These are phyloP conservation scores for Aspergillus spinulosporus DNA, from an alignment of 2,329 filamentous ascomycete genomes.

Conservation along the genomic window DNA sequence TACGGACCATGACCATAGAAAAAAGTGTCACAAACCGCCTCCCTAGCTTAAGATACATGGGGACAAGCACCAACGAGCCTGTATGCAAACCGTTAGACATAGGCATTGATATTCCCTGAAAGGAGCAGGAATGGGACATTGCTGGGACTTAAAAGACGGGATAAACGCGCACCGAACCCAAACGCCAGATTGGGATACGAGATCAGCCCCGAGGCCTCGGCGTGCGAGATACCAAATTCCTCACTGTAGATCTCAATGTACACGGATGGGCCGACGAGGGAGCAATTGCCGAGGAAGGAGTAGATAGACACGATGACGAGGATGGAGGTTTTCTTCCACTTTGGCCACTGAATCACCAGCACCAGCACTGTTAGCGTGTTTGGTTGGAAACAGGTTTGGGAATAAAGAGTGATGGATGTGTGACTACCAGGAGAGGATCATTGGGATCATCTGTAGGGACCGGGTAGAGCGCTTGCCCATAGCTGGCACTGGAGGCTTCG, in stretches of 20 bases:
- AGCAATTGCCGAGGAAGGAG: constrained; percentile 60
- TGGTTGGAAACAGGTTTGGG: no score
- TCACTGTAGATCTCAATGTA: constrained; percentile 59
- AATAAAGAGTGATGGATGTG: no score
- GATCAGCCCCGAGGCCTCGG: constrained; percentile 56
- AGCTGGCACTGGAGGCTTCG: constrained; percentile 54
- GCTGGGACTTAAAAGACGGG: neutral
- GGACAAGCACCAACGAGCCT: constrained; percentile 57
- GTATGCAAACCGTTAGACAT: neutral
- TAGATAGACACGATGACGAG: constrained; percentile 56
- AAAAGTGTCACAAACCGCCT: constrained; percentile 46
- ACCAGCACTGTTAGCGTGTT: neutral
- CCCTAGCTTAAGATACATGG: constrained; percentile 57
- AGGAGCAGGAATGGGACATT: no score
- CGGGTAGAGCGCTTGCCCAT: constrained; percentile 62
- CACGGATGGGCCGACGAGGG: constrained; percentile 58
- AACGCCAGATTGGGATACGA: constrained; percentile 63
- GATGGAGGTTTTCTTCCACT: constrained; percentile 58
- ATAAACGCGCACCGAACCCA: constrained; percentile 50
- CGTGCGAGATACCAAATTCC: constrained; percentile 53
- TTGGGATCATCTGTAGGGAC: constrained; percentile 63
- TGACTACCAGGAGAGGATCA: constrained; percentile 54
- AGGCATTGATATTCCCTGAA: neutral
- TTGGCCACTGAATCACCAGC: constrained; percentile 49
- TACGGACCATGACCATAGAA: constrained; percentile 40